These are phyloP conservation scores for Botrytis deweyae DNA, from an alignment of 2,329 filamentous ascomycete genomes.

Conservation along the genomic window DNA sequence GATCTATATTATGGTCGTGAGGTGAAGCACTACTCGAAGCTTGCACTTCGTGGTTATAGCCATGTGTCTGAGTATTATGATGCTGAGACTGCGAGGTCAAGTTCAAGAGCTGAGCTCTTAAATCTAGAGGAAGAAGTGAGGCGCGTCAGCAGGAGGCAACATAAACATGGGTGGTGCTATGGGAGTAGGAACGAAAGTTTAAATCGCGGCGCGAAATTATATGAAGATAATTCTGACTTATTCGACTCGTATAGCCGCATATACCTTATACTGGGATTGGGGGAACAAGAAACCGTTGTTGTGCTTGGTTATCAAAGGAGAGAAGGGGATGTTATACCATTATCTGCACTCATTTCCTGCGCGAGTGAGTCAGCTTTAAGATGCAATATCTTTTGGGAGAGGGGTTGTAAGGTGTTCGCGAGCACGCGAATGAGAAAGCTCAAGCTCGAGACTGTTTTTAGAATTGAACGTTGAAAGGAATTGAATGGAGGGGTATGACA, in stretches of 20 bases:
- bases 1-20: constrained; percentile 41
- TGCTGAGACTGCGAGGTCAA: constrained; percentile 28
- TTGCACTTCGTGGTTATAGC: constrained; percentile 35
- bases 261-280: constrained; percentile 15
- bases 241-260: constrained; percentile 22
- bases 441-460: constrained; percentile 5
- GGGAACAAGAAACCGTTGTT: constrained; percentile 13
- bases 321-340: constrained; percentile 29
- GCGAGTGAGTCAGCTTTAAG: constrained; percentile 34
- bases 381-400: constrained; percentile 1
- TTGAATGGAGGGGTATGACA: constrained; percentile 21
- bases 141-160: constrained; percentile 37
- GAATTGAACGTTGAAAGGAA: constrained; percentile 15
- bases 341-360: constrained; percentile 37
- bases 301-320: constrained; percentile 12
- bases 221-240: constrained; percentile 12
- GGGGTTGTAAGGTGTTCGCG: constrained; percentile 3
- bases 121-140: constrained; percentile 36
- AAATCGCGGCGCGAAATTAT: not conserved
- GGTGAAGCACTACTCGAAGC: constrained; percentile 38
- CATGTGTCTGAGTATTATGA: constrained; percentile 34
- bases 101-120: constrained; percentile 41
- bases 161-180: constrained; percentile 18
- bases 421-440: not conserved
- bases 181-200: not conserved